Percentiles rank a stretch among this genome's conserved stretches.
Evolutionary conservation across 139 green algal genomes (phyloP).

Genomic region (Chlorella sp.): DNA sequence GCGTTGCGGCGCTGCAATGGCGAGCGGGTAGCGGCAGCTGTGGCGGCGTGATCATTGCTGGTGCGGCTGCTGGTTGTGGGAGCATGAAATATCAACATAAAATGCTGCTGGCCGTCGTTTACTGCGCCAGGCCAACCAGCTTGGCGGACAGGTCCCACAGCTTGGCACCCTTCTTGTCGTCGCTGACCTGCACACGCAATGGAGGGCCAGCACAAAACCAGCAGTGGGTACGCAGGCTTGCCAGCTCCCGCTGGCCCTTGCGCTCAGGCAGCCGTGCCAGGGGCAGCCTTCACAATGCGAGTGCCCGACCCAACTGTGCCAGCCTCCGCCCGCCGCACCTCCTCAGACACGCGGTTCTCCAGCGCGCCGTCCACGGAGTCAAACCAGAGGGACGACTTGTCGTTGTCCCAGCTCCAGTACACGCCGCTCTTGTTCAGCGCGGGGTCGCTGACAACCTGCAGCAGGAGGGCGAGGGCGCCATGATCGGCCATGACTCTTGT

Average conservation of each 20-base stretch:
- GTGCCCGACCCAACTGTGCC: constrained; percentile 14
- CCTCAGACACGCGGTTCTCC: constrained; percentile 7
- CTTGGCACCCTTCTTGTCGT: constrained; percentile 79
- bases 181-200: constrained; percentile 65
- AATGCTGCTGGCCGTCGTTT: neutral
- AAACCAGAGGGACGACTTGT: constrained; percentile 63
- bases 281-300: neutral
- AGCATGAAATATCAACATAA: no score
- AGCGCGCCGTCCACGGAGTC: neutral
- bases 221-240: no score
- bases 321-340: no score
- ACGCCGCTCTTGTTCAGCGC: constrained; percentile 72
- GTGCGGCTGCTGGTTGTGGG: no score
- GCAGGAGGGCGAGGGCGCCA: no score
- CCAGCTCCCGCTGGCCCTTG: neutral
- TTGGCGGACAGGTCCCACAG: constrained; percentile 84
- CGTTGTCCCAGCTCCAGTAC: constrained; percentile 90
- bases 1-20: no score
- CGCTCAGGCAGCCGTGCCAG: neutral
- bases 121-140: constrained; percentile 77
- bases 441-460: constrained; percentile 82
- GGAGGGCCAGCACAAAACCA: no score
- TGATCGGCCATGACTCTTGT: no score
- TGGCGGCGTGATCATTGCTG: no score
- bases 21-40: no score